Base-by-base conservation (phyloP, 1,284 basidiomycete genomes). In the Cryptococcus neoformans region DNA sequence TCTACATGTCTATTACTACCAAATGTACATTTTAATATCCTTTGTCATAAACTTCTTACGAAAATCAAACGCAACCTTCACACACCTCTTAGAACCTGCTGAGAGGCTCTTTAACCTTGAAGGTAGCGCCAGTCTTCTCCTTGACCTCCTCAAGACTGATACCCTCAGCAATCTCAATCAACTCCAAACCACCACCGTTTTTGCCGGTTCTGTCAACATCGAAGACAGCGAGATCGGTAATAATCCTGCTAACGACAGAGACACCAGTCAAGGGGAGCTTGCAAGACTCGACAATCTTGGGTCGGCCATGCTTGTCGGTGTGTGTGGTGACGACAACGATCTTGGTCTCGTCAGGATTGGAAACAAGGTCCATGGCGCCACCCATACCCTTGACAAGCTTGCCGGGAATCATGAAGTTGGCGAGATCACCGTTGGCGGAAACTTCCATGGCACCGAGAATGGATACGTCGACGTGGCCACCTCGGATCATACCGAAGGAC, bases 381-480 rank as follows among this genome's bases (percentile, higher is more conserved):
- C 93, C 93, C 74, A 96, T 93, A 50, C 89, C 88, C 81, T 90
- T 91, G 53, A 92, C 84, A 70, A 92, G 83, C 78, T 94, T 92
- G 37, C 91, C 90, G 12, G 93, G 93, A 66, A 97, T 92, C 92
- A 96, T 97, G 75, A 91, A 98, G 81, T 98, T 98, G 51, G 95
- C 92, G 60, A 98, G 88, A 73, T 98, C 93, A 58, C 94, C 95
- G 21, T 86, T 86, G 65, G 88, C 85, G 1, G 91, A 92, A 51
- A 97, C 93, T 82, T 98, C 88, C 86, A 98, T 92, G 2, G 94
- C 83, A 46, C 87, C 87, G 17, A 89, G 85, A 73, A 98, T 94
- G 11, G 93, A 88, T 53, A 96, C 89, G 70, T 98, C 87, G 58
- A 98, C 86, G 77, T 98, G 94, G 9, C 94, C 95, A 57, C 92